Conservation (phyloP, 768 basidiomycete genomes). For the Piloderma croceum region DNA sequence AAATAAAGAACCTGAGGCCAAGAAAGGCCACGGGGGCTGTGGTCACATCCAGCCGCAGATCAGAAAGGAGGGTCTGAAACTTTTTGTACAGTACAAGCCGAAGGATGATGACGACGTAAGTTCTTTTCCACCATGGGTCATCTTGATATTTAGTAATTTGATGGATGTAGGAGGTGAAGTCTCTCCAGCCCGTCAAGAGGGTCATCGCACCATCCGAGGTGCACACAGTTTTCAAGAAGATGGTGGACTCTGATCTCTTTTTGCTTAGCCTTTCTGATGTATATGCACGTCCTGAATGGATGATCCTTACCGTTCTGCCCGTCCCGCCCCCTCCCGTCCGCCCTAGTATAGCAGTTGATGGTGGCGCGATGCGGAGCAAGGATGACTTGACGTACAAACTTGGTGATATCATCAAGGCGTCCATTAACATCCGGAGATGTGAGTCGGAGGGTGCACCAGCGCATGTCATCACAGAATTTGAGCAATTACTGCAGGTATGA, state of each 20-base stretch:
- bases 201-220: slow-evolving; percentile 81
- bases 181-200: slow-evolving; percentile 76
- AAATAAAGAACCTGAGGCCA: slow-evolving; percentile 64
- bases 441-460: slow-evolving; percentile 97
- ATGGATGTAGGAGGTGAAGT: slow-evolving; percentile 63
- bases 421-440: slow-evolving; percentile 83
- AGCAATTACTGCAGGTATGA: slow-evolving; percentile 87
- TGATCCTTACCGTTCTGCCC: slow-evolving; percentile 97
- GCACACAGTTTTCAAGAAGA: slow-evolving; percentile 95
- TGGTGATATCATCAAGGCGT: slow-evolving; percentile 93
- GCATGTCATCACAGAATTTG: slow-evolving; percentile 92
- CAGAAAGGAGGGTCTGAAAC: slow-evolving; percentile 91
- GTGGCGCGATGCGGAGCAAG: slow-evolving; percentile 93
- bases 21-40: slow-evolving; percentile 95
- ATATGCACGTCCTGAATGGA: too few relatives aligned
- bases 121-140: slow-evolving; percentile 14
- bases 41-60: slow-evolving; percentile 87
- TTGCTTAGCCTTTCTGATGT: slow-evolving; percentile 90
- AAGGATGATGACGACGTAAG: slow-evolving; percentile 92
- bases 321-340: slow-evolving; percentile 98
- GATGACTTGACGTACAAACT: slow-evolving; percentile 99
- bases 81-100: slow-evolving; percentile 88
- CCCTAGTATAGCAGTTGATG: slow-evolving; percentile 95
- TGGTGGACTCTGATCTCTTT: slow-evolving; percentile 81
- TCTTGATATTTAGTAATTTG: slow-evolving; percentile 5